Evolutionary conservation across 176 grass and related monocot species (phyloP), one percentile per base, ranked within the genome.

Genomic region (Poa pratensis): DNA sequence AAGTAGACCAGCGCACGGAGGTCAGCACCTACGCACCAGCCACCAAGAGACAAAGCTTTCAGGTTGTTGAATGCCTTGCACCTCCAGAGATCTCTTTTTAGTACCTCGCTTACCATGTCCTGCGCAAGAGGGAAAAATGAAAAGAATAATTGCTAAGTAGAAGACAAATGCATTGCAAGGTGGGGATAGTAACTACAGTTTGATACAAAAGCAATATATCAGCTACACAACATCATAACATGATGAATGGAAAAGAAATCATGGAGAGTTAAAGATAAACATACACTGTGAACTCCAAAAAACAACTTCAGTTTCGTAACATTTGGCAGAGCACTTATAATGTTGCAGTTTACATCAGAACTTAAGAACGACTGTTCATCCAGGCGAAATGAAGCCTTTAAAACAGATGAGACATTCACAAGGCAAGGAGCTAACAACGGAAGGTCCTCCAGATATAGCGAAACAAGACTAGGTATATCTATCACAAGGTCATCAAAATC

Each of bases 401-500:
- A 17, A 27, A 76, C 6, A 50, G 73, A 76, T 34, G 73, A 54
- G 26, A 76, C 48, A 53, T 76, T 76, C 73, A 76, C 73, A 76
- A 54, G 24, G 27, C 49, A 55, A 55, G 73, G 50, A 55, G 49
- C 19, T 35, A 76, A 76, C 17, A 55, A 55, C 0, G 73, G 73
- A 76, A 76, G 26, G 73, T 37, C 20, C 50, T 76, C 73, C 28
- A 76, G 28, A 53, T 76, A 27, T 5, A 76, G 73, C 10, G 18
- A 76, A 76, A 76, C 73, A 76, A 76, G 73, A 53, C 73, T 76
- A 6, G 50, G 73, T 28, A 18, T 76, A 76, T 76, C 73, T 55
- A 55, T 76, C 28, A 76, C 73, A 76, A 68, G 65, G 32, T 76
- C 26, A 35, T 76, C 50, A 76, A 35, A 76, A 76, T 76, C 73